Conservation (phyloP, 768 basidiomycete species). For the Symmetrospora coprosmae region DNA sequence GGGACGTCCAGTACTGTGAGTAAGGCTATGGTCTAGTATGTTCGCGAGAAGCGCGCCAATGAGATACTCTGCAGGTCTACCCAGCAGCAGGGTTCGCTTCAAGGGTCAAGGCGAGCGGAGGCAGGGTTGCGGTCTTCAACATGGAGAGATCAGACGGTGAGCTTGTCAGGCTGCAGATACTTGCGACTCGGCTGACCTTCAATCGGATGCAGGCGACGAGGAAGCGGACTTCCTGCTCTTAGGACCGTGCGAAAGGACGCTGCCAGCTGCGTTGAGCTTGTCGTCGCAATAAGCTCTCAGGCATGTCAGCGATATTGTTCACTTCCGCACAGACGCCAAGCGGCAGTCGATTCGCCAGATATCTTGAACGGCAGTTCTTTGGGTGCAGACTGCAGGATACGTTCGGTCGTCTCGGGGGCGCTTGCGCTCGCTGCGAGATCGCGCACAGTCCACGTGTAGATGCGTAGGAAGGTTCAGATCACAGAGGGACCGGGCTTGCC, state of each 20-base stretch:
- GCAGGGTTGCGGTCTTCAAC: slow-evolving; percentile 42
- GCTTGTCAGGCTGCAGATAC: not conserved
- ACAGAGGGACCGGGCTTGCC: too few species aligned
- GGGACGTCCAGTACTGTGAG: slow-evolving; percentile 47
- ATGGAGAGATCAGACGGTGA: slow-evolving; percentile 33
- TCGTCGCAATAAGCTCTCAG: too few species aligned
- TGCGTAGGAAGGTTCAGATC: too few species aligned
- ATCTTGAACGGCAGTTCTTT: too few species aligned
- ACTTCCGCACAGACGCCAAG: too few species aligned
- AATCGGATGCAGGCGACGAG: slow-evolving; percentile 19
- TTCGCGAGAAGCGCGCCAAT: not conserved
- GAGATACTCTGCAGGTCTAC: slow-evolving; percentile 29
- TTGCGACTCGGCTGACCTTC: not conserved
- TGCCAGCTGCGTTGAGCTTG: slow-evolving; percentile 34
- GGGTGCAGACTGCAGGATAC: too few species aligned
- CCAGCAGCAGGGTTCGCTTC: slow-evolving; percentile 32
- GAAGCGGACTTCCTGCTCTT: slow-evolving; percentile 45
- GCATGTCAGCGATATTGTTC: too few species aligned
- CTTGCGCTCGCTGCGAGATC: too few species aligned
- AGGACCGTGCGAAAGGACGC: slow-evolving; percentile 43
- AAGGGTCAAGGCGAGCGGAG: slow-evolving; percentile 35
- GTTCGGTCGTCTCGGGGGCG: too few species aligned
- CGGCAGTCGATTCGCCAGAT: too few species aligned
- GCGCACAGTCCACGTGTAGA: too few species aligned
- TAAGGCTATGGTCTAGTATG: not conserved